Evolutionary conservation across 1,284 basidiomycete species (phyloP).

Genomic region (Phellinidium pouzarii): DNA sequence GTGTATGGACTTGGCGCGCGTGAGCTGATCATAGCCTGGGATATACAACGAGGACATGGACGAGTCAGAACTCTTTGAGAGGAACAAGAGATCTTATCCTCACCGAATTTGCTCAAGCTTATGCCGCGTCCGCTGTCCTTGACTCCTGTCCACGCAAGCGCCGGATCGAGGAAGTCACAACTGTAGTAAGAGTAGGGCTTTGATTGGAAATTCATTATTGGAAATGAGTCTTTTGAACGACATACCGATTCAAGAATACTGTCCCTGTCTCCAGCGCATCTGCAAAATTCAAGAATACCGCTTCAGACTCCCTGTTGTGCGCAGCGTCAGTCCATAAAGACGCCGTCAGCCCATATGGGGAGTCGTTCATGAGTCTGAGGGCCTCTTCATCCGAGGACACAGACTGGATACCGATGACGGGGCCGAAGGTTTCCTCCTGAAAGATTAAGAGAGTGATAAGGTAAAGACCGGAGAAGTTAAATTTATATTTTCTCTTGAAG

Average conservation of each 20-base stretch:
- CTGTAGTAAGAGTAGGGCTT: conserved; percentile 28
- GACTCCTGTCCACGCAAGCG: conserved; percentile 88
- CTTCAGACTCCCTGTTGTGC: conserved; percentile 49
- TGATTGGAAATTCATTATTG: neutral
- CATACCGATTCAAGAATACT: conserved; percentile 81
- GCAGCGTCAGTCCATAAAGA: conserved; percentile 86
- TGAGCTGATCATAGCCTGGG: conserved; percentile 33
- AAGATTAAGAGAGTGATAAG: neutral
- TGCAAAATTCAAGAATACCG: conserved; percentile 63
- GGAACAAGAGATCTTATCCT: too few relatives aligned
- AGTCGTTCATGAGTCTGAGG: conserved; percentile 89
- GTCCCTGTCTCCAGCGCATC: conserved; percentile 83
- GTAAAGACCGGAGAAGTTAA: neutral
- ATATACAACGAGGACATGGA: neutral
- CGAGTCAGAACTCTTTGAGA: too few relatives aligned
- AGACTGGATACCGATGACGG: conserved; percentile 83
- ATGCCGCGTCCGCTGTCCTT: conserved; percentile 91
- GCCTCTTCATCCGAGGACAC: conserved; percentile 83
- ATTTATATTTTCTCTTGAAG: neutral
- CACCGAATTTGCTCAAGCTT: conserved; percentile 84
- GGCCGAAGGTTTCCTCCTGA: conserved; percentile 84
- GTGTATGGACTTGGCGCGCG: conserved; percentile 31
- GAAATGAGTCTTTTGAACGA: neutral
- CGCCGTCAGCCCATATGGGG: conserved; percentile 89
- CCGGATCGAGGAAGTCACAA: conserved; percentile 87